Conservation (phyloP, 805 yeast genomes). For the Saturnispora quitensis region DNA sequence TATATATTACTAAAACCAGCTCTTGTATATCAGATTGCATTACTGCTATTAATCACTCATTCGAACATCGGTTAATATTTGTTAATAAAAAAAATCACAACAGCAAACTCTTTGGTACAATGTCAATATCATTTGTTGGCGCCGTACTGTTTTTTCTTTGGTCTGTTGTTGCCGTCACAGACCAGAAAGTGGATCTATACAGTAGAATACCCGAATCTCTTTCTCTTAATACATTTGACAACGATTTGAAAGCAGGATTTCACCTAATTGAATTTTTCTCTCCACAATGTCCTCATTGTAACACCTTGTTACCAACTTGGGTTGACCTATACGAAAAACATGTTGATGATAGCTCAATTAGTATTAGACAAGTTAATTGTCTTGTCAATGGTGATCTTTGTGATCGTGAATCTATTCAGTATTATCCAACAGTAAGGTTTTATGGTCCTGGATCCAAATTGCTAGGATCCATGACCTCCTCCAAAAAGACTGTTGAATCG, state of each 20-base stretch:
- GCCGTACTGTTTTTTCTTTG: background rate
- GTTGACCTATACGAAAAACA: slow-evolving; percentile 47
- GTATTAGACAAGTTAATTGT: slow-evolving; percentile 67
- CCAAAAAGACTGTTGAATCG: slow-evolving; percentile 38
- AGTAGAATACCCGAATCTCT: slow-evolving; percentile 41
- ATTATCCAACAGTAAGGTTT: slow-evolving; percentile 65
- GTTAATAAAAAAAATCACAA: background rate
- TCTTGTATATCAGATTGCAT: too few species aligned
- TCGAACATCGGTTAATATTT: too few species aligned
- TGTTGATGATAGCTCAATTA: slow-evolving; percentile 32
- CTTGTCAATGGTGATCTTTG: slow-evolving; percentile 83
- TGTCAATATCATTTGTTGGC: background rate
- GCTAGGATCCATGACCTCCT: slow-evolving; percentile 33
- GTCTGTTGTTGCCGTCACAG: background rate
- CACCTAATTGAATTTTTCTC: slow-evolving; percentile 84
- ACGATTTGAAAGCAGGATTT: slow-evolving; percentile 39
- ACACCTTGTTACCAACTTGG: slow-evolving; percentile 76
- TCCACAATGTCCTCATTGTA: slow-evolving; percentile 85
- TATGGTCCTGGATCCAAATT: slow-evolving; percentile 47
- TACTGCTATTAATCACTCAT: background rate
- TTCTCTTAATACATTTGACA: slow-evolving; percentile 41
- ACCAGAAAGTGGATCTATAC: slow-evolving; percentile 4
- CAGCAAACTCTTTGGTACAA: background rate
- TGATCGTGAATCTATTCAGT: slow-evolving; percentile 46
- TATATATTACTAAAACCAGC: background rate